A percentile compares a stretch with the other conserved stretches of the same genome.
These are phyloP conservation scores for Myxozyma sirexii DNA, from an alignment of 805 yeast species.

Conservation along the genomic window DNA sequence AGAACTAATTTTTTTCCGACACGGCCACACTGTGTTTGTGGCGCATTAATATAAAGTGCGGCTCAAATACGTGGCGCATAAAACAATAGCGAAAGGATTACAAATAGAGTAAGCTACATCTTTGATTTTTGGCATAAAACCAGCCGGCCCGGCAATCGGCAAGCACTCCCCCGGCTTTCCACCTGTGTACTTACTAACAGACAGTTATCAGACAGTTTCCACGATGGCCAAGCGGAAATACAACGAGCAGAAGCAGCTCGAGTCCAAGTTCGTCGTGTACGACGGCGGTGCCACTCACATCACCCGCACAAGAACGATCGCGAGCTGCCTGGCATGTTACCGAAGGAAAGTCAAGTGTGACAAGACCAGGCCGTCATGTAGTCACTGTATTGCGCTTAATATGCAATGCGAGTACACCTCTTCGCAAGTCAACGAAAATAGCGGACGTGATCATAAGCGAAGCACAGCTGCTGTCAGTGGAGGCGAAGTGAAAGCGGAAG, in stretches of 20 bases:
- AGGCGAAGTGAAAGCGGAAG: background rate
- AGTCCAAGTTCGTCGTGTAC: conserved; percentile 20
- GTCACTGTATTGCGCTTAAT: conserved; percentile 20
- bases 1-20: conserved; percentile 3
- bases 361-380: conserved; percentile 19
- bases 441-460: background rate
- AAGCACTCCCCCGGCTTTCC: too few species aligned
- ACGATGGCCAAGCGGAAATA: conserved; percentile 7
- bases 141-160: too few species aligned
- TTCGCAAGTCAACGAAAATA: background rate
- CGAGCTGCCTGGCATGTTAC: conserved; percentile 28
- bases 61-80: background rate
- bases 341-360: conserved; percentile 28
- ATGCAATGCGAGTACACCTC: conserved; percentile 18
- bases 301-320: conserved; percentile 23
- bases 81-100: background rate
- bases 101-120: background rate
- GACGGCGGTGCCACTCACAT: conserved; percentile 18
- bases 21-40: conserved; percentile 5
- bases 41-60: background rate
- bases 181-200: too few species aligned
- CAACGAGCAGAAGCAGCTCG: conserved; percentile 3
- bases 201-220: too few species aligned
- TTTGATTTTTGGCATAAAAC: too few species aligned
- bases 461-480: background rate